phyloP scores from a whole-genome alignment of 306 rosid genomes.

The Casuarina glauca region DNA sequence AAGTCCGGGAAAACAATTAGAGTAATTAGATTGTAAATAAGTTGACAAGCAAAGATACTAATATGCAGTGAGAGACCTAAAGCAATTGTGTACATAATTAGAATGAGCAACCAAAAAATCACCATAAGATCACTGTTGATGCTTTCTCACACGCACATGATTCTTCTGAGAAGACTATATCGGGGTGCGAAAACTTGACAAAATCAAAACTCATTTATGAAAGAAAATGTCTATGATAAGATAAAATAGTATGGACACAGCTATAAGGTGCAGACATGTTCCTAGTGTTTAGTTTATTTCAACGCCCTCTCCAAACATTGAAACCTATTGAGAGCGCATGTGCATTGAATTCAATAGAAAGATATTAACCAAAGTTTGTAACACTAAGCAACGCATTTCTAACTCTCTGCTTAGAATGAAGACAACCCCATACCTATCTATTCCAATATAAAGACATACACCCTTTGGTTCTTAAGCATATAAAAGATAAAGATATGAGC shows the following conservation, averaged over 20 bases:
- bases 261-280: neutral
- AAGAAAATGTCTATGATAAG: neutral
- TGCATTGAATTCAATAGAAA: no score
- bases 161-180: neutral
- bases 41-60: neutral
- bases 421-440: neutral
- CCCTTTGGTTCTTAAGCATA: neutral
- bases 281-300: neutral
- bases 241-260: neutral
- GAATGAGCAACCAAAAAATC: neutral
- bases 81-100: neutral
- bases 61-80: neutral
- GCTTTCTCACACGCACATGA: neutral
- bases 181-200: neutral
- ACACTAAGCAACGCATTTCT: no score
- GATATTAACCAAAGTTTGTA: no score
- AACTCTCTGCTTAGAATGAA: neutral
- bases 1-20: neutral
- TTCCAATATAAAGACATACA: neutral
- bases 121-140: neutral
- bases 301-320: neutral
- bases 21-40: neutral
- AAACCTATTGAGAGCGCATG: neutral
- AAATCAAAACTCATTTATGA: neutral
- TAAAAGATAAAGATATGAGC: neutral